Conservation (phyloP, 108 stramenopile genomes). For the Asterionellopsis glacialis region DNA sequence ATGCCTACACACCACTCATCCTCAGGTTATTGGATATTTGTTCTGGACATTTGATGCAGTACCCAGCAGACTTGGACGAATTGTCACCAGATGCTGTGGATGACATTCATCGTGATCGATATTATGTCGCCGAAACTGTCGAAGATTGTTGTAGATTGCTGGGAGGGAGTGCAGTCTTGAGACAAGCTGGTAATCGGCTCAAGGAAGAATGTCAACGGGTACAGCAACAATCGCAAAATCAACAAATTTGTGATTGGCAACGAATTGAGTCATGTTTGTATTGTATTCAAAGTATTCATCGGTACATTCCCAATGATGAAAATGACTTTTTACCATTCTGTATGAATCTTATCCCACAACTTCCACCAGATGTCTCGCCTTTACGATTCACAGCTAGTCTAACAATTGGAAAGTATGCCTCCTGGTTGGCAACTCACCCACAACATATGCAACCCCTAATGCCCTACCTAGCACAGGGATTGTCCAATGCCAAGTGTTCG, state of each 20-base stretch:
- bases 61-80: conserved; percentile 62
- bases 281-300: conserved; percentile 58
- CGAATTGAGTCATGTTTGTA: conserved; percentile 82
- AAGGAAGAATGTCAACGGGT: conserved; percentile 23
- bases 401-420: conserved; percentile 81
- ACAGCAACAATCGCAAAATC: conserved; percentile 2
- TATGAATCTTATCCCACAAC: conserved; percentile 63
- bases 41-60: conserved; percentile 44
- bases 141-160: conserved; percentile 87
- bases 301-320: conserved; percentile 81
- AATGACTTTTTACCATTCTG: conserved; percentile 58
- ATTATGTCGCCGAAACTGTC: conserved; percentile 75
- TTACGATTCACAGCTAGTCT: conserved; percentile 73
- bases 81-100: conserved; percentile 63
- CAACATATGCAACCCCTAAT: conserved; percentile 67
- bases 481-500: conserved; percentile 67
- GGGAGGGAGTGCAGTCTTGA: conserved; percentile 64
- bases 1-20: conserved; percentile 60
- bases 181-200: conserved; percentile 43
- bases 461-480: conserved; percentile 78
- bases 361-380: conserved; percentile 56
- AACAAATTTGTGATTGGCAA: conserved; percentile 45
- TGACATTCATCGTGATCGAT: conserved; percentile 68
- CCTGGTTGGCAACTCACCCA: conserved; percentile 76
- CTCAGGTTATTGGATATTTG: conserved; percentile 60